Conservation (phyloP, 495 filamentous ascomycete species). For the Hamigera avellanea region DNA sequence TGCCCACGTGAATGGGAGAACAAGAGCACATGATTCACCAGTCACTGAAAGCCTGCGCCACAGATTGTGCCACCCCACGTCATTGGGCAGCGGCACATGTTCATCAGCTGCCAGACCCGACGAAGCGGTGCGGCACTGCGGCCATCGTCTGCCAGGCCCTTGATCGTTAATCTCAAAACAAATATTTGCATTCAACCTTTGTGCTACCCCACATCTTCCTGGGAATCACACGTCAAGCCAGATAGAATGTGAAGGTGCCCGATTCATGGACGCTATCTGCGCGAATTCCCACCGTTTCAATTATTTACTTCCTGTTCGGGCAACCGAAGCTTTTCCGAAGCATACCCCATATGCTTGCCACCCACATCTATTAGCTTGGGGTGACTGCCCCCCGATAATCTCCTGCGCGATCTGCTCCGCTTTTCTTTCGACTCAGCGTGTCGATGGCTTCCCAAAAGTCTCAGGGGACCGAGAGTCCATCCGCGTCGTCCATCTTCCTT, state of each 20-base stretch:
- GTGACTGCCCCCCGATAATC: conserved; percentile 8
- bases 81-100: conserved; percentile 18
- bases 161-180: neutral
- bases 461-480: conserved; percentile 28
- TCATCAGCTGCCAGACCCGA: neutral
- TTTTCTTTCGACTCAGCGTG: conserved; percentile 1
- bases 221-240: neutral
- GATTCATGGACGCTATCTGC: neutral
- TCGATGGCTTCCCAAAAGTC: conserved; percentile 30
- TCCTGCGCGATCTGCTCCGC: neutral
- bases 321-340: conserved; percentile 6
- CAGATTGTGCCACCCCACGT: conserved; percentile 21
- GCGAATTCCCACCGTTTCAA: neutral
- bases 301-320: neutral
- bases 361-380: conserved; percentile 1
- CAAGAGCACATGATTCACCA: neutral
- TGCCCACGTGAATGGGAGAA: neutral
- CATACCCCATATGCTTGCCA: conserved; percentile 9
- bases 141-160: too few relatives aligned
- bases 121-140: neutral
- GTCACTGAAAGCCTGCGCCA: conserved; percentile 6
- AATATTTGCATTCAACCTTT: neutral
- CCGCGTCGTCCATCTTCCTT: conserved; percentile 30
- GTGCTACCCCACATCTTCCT: neutral
- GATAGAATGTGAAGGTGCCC: neutral